A percentile compares a stretch with the other conserved stretches of the same genome.
These are phyloP conservation scores for Penicillium sp. DNA, from an alignment of 2,329 filamentous ascomycete species.

Conservation along the genomic window DNA sequence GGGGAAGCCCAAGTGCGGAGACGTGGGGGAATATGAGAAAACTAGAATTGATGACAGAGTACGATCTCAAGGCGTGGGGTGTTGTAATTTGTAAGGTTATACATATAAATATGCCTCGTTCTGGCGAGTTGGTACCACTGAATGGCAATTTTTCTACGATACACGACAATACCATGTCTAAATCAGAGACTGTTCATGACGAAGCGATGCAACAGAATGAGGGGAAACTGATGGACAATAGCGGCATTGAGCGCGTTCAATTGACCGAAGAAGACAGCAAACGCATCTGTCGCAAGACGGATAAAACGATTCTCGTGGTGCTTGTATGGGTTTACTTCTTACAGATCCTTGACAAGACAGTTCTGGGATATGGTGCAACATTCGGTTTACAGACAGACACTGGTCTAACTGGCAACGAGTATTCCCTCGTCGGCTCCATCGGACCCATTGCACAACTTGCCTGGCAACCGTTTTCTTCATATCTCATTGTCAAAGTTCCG, in stretches of 20 bases:
- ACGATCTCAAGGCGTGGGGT: not conserved
- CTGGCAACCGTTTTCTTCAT: conserved; percentile 61
- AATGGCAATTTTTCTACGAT: not conserved
- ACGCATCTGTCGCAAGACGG: conserved; percentile 61
- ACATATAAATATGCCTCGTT: conserved; percentile 2
- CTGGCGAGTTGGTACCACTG: not conserved
- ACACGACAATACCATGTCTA: conserved; percentile 16
- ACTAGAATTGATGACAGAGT: not conserved
- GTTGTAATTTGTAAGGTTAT: not conserved
- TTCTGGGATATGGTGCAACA: conserved; percentile 58
- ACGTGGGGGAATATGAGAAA: conserved; percentile 5
- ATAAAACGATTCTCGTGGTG: conserved; percentile 55
- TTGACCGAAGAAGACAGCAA: conserved; percentile 46
- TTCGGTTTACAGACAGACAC: conserved; percentile 55
- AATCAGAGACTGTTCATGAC: conserved; percentile 21
- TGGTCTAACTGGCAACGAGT: conserved; percentile 53
- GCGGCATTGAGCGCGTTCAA: conserved; percentile 23
- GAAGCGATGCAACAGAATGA: conserved; percentile 16
- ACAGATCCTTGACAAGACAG: conserved; percentile 58
- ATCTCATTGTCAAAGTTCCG: conserved; percentile 61
- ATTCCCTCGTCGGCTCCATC: conserved; percentile 59
- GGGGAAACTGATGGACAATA: conserved; percentile 14
- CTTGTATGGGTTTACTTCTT: conserved; percentile 50
- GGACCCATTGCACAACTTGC: conserved; percentile 59
- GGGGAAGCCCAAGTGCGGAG: not conserved